phyloP scores from a whole-genome alignment of 2,329 filamentous ascomycete species.

The Penicillium sp. region DNA sequence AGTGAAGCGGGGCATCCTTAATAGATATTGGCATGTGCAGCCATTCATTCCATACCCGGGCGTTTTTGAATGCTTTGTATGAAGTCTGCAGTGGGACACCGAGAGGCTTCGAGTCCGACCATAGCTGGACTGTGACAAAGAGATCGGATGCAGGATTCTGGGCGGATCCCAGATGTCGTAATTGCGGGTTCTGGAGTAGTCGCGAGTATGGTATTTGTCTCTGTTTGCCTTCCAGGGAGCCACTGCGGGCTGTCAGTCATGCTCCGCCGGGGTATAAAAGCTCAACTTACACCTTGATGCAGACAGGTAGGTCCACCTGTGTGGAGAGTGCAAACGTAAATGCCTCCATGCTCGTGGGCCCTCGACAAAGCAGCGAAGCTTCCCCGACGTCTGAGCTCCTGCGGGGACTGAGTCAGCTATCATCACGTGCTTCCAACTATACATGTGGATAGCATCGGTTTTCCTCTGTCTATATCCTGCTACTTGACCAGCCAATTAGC shows the following conservation, averaged over 20 bases:
- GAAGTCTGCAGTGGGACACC: conserved; percentile 88
- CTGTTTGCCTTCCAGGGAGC: conserved; percentile 73
- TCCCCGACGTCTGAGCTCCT: conserved; percentile 5
- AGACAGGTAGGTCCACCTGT: conserved; percentile 67
- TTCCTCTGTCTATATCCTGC: no score
- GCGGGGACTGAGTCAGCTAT: conserved; percentile 15
- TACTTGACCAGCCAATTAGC: no score
- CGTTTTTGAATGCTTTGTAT: conserved; percentile 82
- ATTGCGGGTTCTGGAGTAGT: conserved; percentile 69
- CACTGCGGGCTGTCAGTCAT: conserved; percentile 45
- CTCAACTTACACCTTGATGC: conserved; percentile 57
- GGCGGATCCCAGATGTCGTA: conserved; percentile 84
- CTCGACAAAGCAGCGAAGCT: conserved; percentile 3
- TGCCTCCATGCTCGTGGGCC: conserved; percentile 65
- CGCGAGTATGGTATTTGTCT: conserved; percentile 70
- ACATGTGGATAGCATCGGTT: neutral
- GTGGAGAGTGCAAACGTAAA: conserved; percentile 93
- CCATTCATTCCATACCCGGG: conserved; percentile 86
- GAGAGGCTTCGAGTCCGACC: conserved; percentile 91
- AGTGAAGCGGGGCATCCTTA: conserved; percentile 72
- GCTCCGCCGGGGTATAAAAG: neutral
- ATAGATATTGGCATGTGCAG: conserved; percentile 80
- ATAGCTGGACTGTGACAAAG: conserved; percentile 87
- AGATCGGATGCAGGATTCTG: conserved; percentile 79
- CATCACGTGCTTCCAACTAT: conserved; percentile 9